These are phyloP conservation scores for Fraxinus angustifolia DNA, from an alignment of 305 asterid genomes.

Conservation along the genomic window DNA sequence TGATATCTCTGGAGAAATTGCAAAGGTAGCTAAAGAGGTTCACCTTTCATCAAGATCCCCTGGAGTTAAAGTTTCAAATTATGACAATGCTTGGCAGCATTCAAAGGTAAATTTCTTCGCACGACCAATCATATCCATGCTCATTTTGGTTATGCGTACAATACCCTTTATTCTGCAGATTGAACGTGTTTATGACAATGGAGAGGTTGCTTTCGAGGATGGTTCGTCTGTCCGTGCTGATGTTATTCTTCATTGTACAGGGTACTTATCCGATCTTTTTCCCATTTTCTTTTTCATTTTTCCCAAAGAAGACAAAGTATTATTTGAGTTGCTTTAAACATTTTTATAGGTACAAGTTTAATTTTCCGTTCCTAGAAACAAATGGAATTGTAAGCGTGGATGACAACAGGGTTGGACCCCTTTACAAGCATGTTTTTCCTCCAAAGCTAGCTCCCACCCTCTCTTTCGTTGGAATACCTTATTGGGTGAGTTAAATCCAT, in stretches of 20 bases:
- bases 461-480: constrained; percentile 45
- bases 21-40: constrained; percentile 52
- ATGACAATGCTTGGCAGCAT: constrained; percentile 51
- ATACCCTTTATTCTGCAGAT: constrained; percentile 27
- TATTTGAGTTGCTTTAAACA: not conserved
- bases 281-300: not conserved
- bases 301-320: not conserved
- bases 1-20: constrained; percentile 52
- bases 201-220: constrained; percentile 48
- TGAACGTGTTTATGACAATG: constrained; percentile 37
- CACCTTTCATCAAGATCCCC: constrained; percentile 59
- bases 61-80: constrained; percentile 16
- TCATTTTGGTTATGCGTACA: not conserved
- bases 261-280: constrained; percentile 30
- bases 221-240: constrained; percentile 48
- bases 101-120: constrained; percentile 28
- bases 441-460: constrained; percentile 52
- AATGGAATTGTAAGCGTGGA: constrained; percentile 45
- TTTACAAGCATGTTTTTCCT: constrained; percentile 55
- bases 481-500: constrained; percentile 24
- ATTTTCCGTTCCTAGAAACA: constrained; percentile 50
- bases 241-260: constrained; percentile 54
- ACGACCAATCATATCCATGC: too few relatives aligned
- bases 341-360: constrained; percentile 34
- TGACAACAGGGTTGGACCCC: constrained; percentile 57